Evolutionary conservation across 2,329 filamentous ascomycete species (phyloP), one percentile per base, ranked within the genome.

Genomic region (Stachybotrys echinatus): DNA sequence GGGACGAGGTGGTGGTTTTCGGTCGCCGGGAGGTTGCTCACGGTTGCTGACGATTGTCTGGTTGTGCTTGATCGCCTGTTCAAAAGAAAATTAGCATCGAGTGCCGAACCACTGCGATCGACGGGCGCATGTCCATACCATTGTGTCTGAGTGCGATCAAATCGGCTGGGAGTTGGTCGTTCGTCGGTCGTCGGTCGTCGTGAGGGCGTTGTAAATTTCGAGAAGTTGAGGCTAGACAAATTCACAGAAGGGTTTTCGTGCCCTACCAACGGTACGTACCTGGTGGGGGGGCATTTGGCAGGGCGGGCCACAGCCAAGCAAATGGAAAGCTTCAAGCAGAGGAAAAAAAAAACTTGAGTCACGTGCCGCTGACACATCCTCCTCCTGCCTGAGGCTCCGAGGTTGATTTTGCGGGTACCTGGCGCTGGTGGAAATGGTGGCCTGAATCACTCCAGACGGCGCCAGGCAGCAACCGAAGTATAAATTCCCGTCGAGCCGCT

Each of bases 61-160:
- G 83, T 97, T 97, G 88, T 96, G 91, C 87, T 95, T 95, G 90
- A 97, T 96, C 84, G 92, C 89, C 92, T 87, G 61, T 49, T 59
- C 49, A 54, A 50, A 65, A 61, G 63, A 56, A 62, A 59, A 52
- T 65, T 51, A 66, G 65, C 55, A 67, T 51, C n/a, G n/a, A 49
- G 49, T 48, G 34, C 47, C n/a, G 3, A 14, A 3, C n/a, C 18
- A n/a, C 18, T 20, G 66, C 58, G 61, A 62, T 52, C 54, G 54
- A 56, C 53, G 4, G 6, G 19, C 12, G 40, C 6, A 6, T 43
- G 17, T 23, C 23, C 72, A 65, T 72, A 77, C 75, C 76, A 77
- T 79, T 77, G 65, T 77, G 74, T 64, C 73, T 74, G 72, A 69
- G 70, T 74, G 73, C 71, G 73, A 78, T 75, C 74, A 75, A 72